Evolutionary conservation across 345 rosid genomes (phyloP), one percentile per base, ranked within the genome.

Genomic region (Dipteronia sinensis): DNA sequence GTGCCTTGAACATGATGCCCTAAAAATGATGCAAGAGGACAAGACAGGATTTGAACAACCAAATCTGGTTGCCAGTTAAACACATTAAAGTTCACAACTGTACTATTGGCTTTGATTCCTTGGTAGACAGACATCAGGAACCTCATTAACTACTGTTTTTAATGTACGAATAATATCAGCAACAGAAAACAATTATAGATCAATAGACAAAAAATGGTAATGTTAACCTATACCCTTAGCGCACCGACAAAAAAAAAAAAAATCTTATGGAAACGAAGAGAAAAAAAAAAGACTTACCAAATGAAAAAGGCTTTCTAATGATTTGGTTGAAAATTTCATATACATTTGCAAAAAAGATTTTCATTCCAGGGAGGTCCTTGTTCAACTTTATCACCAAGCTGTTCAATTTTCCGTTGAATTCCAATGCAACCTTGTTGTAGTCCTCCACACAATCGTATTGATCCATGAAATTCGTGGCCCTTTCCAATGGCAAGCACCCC

Each of bases 401-500:
- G 7, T 49, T 71, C 69, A 89, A 75, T 82, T 86, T 91, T 38
- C 70, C 79, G 62, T 91, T 91, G 80, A 85, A 91, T 61, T 82
- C 90, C 76, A 23, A 0, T 7, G 86, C 96, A 53, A 86, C 92
- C 3, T 23, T 69, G 78, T 89, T 89, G 81, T 86, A 91, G 29
- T 79, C 75, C 6, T 74, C 68, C 3, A 77, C 65, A 61, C 96
- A 91, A 3, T 62, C 79, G 19, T 79, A 9, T 3, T 42, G 56
- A 12, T 74, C 72, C 58, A 86, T 6, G 58, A 89, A 10, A 63
- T 91, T 89, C n/a, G 84, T 80, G 29, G 87, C 63, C 67, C 92
- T 85, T 81, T 91, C 92, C 40, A 91, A 38, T 15, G 93, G 96
- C 87, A 91, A 71, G 69, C 96, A 91, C 29, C 93, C 96, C 96